phyloP scores from a whole-genome alignment of 2,329 filamentous ascomycete genomes.

The Diplocarpon mali region DNA sequence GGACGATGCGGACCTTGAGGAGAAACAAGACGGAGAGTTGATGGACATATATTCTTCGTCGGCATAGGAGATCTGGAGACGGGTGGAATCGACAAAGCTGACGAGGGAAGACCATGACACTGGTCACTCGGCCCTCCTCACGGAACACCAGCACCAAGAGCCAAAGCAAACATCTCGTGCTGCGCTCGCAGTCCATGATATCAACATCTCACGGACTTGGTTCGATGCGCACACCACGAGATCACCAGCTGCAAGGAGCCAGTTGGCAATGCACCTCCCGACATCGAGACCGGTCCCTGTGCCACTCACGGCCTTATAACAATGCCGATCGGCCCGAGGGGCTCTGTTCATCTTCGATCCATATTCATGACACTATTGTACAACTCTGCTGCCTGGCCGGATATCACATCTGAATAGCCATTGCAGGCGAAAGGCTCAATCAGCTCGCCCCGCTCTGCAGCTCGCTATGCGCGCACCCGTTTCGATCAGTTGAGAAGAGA shows the following conservation, averaged over 20 bases:
- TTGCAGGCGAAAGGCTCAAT: no score
- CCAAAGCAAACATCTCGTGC: not conserved
- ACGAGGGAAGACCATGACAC: no score
- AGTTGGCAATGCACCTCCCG: not conserved
- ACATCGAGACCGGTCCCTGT: not conserved
- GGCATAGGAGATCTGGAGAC: no score
- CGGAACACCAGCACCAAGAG: no score
- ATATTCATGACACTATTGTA: slow-evolving; percentile 15
- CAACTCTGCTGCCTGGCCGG: slow-evolving; percentile 6
- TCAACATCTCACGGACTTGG: not conserved
- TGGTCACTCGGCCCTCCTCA: no score
- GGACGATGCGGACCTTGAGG: no score
- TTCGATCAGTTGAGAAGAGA: slow-evolving; percentile 8
- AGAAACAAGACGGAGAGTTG: no score
- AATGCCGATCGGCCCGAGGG: not conserved
- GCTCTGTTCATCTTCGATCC: not conserved
- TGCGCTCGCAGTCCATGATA: not conserved
- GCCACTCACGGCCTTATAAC: not conserved
- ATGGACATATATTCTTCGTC: no score
- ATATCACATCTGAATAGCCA: no score
- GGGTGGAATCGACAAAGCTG: no score
- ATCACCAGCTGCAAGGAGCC: slow-evolving; percentile 4
- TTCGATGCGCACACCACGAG: not conserved
- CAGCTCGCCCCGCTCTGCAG: not conserved
- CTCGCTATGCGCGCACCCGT: slow-evolving; percentile 11